These are phyloP conservation scores for Monosiga brevicollis DNA, from an alignment of 78 protist species.

Conservation along the genomic window DNA sequence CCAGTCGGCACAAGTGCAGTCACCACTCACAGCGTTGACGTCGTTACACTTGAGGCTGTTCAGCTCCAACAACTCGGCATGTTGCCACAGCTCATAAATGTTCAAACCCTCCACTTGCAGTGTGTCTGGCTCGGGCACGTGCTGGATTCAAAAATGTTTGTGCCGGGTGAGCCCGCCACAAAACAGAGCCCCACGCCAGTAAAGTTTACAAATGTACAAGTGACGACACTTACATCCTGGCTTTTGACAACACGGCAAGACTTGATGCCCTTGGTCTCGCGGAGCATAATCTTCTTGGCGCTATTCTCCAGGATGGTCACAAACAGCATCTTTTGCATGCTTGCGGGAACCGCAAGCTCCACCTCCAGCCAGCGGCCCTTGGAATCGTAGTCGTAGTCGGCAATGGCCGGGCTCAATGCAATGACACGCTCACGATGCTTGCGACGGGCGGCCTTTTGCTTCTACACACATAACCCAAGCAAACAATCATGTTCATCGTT, in stretches of 20 bases:
- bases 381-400: neutral
- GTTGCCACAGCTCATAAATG: slow-evolving; percentile 29
- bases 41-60: slow-evolving; percentile 54
- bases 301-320: neutral
- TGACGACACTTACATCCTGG: neutral
- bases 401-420: neutral
- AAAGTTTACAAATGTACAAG: no score
- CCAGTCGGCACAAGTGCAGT: no score
- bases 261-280: neutral
- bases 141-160: neutral
- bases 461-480: no score
- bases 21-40: slow-evolving; percentile 11
- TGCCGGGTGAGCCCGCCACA: neutral
- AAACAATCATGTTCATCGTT: no score
- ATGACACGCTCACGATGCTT: no score
- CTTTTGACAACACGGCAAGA: neutral
- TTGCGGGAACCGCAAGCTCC: neutral
- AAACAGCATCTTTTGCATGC: neutral
- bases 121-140: neutral
- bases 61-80: slow-evolving; percentile 27
- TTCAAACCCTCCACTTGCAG: slow-evolving; percentile 72
- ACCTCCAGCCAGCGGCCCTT: no score
- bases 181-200: no score
- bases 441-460: no score
- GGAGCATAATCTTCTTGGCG: neutral